Conservation (phyloP, 495 filamentous ascomycete genomes). For the Aspergillus incahuasiensis region DNA sequence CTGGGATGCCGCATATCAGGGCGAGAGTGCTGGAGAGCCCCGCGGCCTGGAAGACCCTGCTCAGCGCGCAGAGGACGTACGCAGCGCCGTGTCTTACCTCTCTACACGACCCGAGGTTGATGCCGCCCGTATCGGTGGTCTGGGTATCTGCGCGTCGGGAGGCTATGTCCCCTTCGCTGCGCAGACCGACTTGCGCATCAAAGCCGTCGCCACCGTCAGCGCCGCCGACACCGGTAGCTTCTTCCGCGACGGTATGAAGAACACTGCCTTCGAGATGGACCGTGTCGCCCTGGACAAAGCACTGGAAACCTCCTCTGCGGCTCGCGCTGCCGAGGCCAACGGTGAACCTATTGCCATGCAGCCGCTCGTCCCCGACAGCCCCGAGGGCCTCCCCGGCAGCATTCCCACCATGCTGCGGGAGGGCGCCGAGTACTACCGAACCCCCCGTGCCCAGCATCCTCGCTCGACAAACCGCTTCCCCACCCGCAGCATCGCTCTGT, state of each 20-base stretch:
- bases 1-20: conserved; percentile 34
- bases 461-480: conserved; percentile 17
- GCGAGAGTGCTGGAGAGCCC: conserved; percentile 33
- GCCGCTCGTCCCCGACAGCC: conserved; percentile 11
- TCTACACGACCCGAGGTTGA: conserved; percentile 18
- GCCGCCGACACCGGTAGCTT: conserved; percentile 30
- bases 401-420: conserved; percentile 14
- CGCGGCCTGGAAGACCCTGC: conserved; percentile 31
- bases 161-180: conserved; percentile 34
- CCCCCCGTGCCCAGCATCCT: conserved; percentile 17
- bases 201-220: conserved; percentile 33
- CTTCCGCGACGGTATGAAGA: conserved; percentile 14
- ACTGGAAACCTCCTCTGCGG: conserved; percentile 13
- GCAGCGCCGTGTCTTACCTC: conserved; percentile 37
- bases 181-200: conserved; percentile 37
- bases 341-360: conserved; percentile 17
- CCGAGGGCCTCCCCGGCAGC: conserved; percentile 14
- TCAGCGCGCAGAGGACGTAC: conserved; percentile 35
- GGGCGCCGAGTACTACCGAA: conserved; percentile 24
- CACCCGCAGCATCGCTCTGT: conserved; percentile 19
- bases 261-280: conserved; percentile 14
- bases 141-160: conserved; percentile 40
- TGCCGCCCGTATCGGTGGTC: conserved; percentile 31
- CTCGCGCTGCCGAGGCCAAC: conserved; percentile 22
- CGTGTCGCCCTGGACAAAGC: too few relatives aligned